phyloP scores from a whole-genome alignment of 2,329 filamentous ascomycete species.

The Fusarium lyarnte region DNA sequence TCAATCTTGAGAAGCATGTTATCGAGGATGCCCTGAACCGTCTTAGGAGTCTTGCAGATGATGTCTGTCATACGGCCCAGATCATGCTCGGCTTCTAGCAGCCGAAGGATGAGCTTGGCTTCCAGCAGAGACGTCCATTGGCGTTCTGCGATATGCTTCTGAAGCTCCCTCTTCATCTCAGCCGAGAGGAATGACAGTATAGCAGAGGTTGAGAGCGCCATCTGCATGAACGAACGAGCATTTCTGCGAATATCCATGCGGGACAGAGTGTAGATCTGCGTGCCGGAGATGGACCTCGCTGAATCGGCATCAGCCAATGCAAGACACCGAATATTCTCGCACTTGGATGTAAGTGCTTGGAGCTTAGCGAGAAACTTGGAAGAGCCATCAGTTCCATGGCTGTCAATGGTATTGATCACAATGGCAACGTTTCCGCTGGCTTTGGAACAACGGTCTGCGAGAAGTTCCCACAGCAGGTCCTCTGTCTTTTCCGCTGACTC shows the following conservation, averaged over 20 bases:
- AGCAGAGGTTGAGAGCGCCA: not conserved
- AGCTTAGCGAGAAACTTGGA: not conserved
- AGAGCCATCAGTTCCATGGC: not conserved
- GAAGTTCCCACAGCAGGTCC: not conserved
- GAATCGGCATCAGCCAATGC: not conserved
- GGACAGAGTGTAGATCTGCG: not conserved
- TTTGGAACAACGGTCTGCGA: not conserved
- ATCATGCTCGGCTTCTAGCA: not conserved
- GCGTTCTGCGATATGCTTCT: not conserved
- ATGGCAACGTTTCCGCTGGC: not conserved
- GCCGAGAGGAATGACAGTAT: not conserved
- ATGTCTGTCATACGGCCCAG: not conserved
- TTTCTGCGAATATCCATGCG: not conserved
- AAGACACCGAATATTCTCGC: not conserved
- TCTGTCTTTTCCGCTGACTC: not conserved
- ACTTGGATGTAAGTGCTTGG: not conserved
- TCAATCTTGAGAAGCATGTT: not conserved
- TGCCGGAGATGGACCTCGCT: not conserved
- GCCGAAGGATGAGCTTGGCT: not conserved
- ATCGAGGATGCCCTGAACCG: not conserved
- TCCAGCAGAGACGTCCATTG: not conserved
- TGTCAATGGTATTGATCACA: not conserved
- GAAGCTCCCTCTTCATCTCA: not conserved
- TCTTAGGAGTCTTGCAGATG: not conserved
- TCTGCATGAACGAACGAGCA: accelerated